Evolutionary conservation across 2,329 filamentous ascomycete genomes (phyloP), one percentile per base, ranked within the genome.

Genomic region (Elsinoe necatrix): DNA sequence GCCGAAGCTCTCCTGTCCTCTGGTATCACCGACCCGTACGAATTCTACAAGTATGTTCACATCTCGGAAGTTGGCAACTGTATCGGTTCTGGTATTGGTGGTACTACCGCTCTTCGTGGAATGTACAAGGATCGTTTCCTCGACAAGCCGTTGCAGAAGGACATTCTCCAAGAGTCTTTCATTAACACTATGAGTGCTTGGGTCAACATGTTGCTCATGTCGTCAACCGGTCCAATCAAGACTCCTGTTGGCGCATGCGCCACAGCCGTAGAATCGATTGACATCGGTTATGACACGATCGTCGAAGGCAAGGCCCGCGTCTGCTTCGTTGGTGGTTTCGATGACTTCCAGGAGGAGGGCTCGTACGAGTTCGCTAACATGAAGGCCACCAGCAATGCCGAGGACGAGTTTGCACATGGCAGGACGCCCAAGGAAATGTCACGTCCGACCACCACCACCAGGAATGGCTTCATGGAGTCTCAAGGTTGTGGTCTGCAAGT

Each of bases 341-440:
- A 98, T 76, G 95, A 98, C 75, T 96, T 98, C 78, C 90, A 95
- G 68, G 93, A 98, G 75, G 93, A 98, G 75, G 95, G 93, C 54
- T 98, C 93, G 1, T 98, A 96, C 69, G 93, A 98, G 73, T 98
- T 98, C 71, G 93, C 93, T 78, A 98, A 98, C 79, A 98, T 98
- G 93, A 95, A 95, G 76, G 93, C 93, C 59, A 98, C 93, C 57
- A 96, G 91, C 81, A 98, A 97, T 69, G 91, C 92, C 23, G 87
- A 96, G 60, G 91, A 97, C 64, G 95, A 98, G 72, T 89, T 98
- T 65, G 89, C 85, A 8, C 93, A 97, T 67, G 93, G 93, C 48
- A 89, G 93, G 63, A 97, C 93, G 51, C 92, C 93, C 11, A 83
- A 85, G 72, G 93, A 98, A 74, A 98, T 98, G 93, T 98, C 95